A percentile compares a stretch with the other conserved stretches of the same genome.
Evolutionary conservation across 163 green algal species (phyloP).

Genomic region (Scenedesmus sp.): DNA sequence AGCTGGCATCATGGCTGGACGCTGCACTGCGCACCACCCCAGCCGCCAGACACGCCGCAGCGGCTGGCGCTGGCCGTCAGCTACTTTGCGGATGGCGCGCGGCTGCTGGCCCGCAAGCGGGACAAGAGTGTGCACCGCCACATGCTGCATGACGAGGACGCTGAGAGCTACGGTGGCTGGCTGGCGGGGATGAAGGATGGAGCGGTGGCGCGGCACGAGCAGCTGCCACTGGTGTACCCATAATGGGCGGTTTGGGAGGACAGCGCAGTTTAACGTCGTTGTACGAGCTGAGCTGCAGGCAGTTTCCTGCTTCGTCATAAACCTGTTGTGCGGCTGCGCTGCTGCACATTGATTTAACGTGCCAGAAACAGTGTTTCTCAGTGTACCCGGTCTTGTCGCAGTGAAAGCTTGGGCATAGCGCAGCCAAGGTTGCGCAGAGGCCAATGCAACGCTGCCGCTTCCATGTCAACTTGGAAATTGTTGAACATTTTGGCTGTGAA

Average conservation of each 20-base stretch:
- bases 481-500: too few relatives aligned
- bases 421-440: too few relatives aligned
- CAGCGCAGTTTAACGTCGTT: background rate
- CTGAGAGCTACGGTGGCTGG: slow-evolving; percentile 68
- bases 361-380: too few relatives aligned
- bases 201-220: slow-evolving; percentile 54
- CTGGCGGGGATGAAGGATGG: slow-evolving; percentile 48
- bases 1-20: slow-evolving; percentile 78
- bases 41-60: slow-evolving; percentile 60
- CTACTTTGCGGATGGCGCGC: slow-evolving; percentile 75
- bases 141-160: slow-evolving; percentile 70
- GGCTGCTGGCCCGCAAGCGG: slow-evolving; percentile 39
- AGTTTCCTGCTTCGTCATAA: too few relatives aligned
- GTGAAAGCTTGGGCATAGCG: too few relatives aligned
- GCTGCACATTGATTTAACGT: too few relatives aligned
- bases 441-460: too few relatives aligned
- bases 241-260: too few relatives aligned
- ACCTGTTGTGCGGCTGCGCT: too few relatives aligned
- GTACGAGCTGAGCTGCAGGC: background rate
- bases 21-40: slow-evolving; percentile 70
- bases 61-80: slow-evolving; percentile 68
- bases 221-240: slow-evolving; percentile 64
- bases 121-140: slow-evolving; percentile 53
- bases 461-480: too few relatives aligned
- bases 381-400: too few relatives aligned